Base-by-base conservation (phyloP, 176 grass and related monocot species). In the Lolium perenne region DNA sequence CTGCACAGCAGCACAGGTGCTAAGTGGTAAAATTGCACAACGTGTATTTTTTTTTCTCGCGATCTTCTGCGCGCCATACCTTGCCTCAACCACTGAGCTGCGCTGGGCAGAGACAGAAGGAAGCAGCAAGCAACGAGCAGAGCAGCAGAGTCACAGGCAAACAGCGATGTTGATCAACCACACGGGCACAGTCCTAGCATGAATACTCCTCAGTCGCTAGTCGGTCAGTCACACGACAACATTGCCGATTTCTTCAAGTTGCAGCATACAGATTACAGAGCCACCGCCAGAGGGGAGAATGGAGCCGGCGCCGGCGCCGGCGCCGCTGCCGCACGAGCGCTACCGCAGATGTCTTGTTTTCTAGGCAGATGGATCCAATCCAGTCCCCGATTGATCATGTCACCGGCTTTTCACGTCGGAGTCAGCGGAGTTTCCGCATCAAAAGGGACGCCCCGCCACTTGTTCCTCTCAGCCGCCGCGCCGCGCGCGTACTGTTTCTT, bases 401-500 rank as follows among this genome's bases (percentile, higher is more conserved):
- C 7, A 20, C 7, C 7, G 53, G 29, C 56, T 81, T 87, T 65
- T 74, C 38, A 56, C 23, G 85, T 20, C 38, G 48, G 53, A 10
- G 10, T 76, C 49, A 47, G 46, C 25, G 35, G 63, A 26, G 82
- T 62, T 88, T 21, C 63, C 87, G 74, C 87, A 75, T 84, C 65
- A 84, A 88, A 88, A 79, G 81, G 0, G 6, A 29, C 79, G 49
- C 7, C 32, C 9, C 57, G 11, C 86, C 70, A 45, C 78, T 74
- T 63, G 68, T 8, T 20, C 48, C 49, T 54, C 73, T 76, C 10
- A 51, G 13, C 25, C 26, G 40, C 22, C 41, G 58, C 86, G 58
- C 66, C 32, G 3, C 8, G 1, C 73, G 46, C 40, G 8, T 50
- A 8, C 53, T 35, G 79, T 70, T 63, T 4, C 6, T 46, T 46